Evolutionary conservation across 2,329 filamentous ascomycete genomes (phyloP), one percentile per base, ranked within the genome.

Genomic region (Penicillium polonicum): DNA sequence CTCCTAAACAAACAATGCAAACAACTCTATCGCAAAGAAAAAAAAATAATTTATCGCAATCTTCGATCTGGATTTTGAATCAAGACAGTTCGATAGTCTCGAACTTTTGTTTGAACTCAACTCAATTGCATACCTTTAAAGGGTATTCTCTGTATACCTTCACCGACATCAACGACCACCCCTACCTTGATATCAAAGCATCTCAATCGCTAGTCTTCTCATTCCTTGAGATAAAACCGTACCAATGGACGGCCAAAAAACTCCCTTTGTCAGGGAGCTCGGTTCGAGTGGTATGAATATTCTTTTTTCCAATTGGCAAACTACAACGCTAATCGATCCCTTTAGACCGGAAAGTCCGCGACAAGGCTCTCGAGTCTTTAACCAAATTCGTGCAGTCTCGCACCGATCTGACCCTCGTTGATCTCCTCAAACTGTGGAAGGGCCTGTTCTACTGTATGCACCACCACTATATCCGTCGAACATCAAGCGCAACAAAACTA

Each of bases 401-500:
- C 67, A 80, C 74, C 54, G 73, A 82, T 53, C 84, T 97, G 60
- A 78, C 84, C 19, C 79, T 84, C 41, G 74, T 89, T 64, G 92
- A 96, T 63, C 80, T 91, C 49, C 81, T 93, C 60, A 96, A 96
- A 79, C 84, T 97, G 64, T 96, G 92, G 91, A 96, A 95, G 72
- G 93, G 92, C 5, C 84, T 97, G 21, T 97, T 94, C 80, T 97
- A 92, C 82, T 86, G 84, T 83, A 79, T 53, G 78, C 63, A 21
- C 5, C 13, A 35, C 29, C 46, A 25, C 42, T 33, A 44, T n/a
- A 27, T 19, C 8, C 5, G 2, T 31, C 25, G 31, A 49, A 44
- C n/a, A 42, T 2, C 39, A 10, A 42, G 17, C 5, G 5, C 42
- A 38, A 2, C 4, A 36, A 29, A 45, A 45, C n/a, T 52, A 43